Percentiles rank a stretch among this genome's conserved stretches.
These are phyloP conservation scores for Nicotiana otophora DNA, from an alignment of 257 asterid genomes.

Conservation along the genomic window DNA sequence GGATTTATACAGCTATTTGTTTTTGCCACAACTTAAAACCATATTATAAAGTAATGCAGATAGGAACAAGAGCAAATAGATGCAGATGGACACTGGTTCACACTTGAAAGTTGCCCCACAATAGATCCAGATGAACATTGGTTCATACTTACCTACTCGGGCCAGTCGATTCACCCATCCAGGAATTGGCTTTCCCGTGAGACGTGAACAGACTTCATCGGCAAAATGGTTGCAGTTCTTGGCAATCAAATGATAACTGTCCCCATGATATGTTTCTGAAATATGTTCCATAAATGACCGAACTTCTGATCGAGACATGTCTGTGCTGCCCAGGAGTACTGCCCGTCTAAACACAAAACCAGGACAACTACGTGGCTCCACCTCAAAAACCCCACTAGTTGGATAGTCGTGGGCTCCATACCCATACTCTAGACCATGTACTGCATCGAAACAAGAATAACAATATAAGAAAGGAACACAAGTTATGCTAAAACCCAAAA, in stretches of 20 bases:
- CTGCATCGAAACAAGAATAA: conserved; percentile 29
- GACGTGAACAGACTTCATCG: conserved; percentile 61
- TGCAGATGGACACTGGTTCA: background rate
- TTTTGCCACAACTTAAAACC: background rate
- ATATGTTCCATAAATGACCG: conserved; percentile 74
- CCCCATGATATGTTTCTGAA: conserved; percentile 71
- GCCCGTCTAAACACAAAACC: conserved; percentile 83
- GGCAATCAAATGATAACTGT: conserved; percentile 76
- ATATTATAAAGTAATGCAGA: background rate
- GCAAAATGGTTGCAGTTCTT: conserved; percentile 95
- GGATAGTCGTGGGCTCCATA: conserved; percentile 92
- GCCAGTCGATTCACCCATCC: conserved; percentile 96
- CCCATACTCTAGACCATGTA: conserved; percentile 80
- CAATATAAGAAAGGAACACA: conserved; percentile 2
- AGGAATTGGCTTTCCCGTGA: conserved; percentile 81
- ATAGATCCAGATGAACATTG: background rate
- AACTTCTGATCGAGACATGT: conserved; percentile 68
- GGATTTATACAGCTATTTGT: background rate
- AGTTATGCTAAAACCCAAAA: background rate
- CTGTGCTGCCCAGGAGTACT: conserved; percentile 68
- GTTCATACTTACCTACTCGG: conserved; percentile 53
- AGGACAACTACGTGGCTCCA: conserved; percentile 87
- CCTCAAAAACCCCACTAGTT: conserved; percentile 87
- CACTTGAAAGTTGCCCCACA: background rate
- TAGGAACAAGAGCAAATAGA: background rate